phyloP scores from a whole-genome alignment of 768 basidiomycete genomes.

The Tulasnella sp. region DNA sequence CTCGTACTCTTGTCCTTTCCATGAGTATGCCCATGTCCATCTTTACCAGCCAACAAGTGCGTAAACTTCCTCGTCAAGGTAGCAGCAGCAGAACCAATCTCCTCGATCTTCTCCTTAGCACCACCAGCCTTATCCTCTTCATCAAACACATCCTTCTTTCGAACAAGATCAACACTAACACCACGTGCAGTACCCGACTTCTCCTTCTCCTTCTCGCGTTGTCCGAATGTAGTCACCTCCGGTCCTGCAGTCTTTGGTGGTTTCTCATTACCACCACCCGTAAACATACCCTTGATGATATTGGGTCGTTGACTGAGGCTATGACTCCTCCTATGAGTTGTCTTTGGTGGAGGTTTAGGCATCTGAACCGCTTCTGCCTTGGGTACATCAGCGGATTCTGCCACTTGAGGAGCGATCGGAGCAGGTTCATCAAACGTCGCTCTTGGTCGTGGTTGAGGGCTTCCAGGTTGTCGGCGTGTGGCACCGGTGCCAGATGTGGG shows the following conservation, averaged over 20 bases:
- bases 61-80: conserved; percentile 71
- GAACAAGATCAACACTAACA: conserved; percentile 5
- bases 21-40: no score
- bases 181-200: background rate
- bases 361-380: conserved; percentile 18
- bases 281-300: conserved; percentile 42
- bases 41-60: conserved; percentile 48
- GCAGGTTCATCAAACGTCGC: conserved; percentile 39
- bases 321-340: conserved; percentile 70
- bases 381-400: background rate
- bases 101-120: conserved; percentile 21
- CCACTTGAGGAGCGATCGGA: conserved; percentile 16
- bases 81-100: conserved; percentile 41
- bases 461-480: background rate
- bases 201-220: conserved; percentile 16
- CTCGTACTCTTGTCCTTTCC: conserved; percentile 29
- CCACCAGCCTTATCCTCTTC: conserved; percentile 7
- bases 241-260: conserved; percentile 52
- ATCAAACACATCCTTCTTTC: background rate
- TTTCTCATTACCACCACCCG: conserved; percentile 20
- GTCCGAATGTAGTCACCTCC: conserved; percentile 43
- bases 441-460: conserved; percentile 46
- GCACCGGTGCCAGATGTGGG: conserved; percentile 22
- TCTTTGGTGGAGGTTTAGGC: conserved; percentile 61
- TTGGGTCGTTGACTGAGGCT: conserved; percentile 65